phyloP scores from a whole-genome alignment of 2,329 filamentous ascomycete species.

The Fusarium acutatum region DNA sequence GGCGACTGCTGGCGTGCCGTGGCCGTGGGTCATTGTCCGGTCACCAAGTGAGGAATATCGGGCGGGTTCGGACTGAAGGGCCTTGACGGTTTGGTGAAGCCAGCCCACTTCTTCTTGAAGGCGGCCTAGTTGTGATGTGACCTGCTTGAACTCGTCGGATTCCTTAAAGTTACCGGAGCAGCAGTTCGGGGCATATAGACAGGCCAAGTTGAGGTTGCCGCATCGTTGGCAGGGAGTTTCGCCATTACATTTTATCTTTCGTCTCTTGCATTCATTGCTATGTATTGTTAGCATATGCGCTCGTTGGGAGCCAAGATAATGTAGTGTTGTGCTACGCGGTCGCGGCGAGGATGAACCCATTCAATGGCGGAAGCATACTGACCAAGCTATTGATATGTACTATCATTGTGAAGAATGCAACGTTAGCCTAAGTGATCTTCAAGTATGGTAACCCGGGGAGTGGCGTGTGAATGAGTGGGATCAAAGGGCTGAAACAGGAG shows the following conservation, averaged over 20 bases:
- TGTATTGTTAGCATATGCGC: not conserved
- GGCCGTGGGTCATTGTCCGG: conserved; percentile 48
- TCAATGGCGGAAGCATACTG: conserved; percentile 41
- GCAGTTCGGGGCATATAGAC: conserved; percentile 73
- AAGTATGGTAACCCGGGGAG: not conserved
- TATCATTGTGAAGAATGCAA: conserved; percentile 36
- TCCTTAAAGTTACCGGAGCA: conserved; percentile 86
- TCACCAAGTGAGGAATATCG: conserved; percentile 57
- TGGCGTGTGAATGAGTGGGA: not conserved
- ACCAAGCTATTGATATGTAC: conserved; percentile 72
- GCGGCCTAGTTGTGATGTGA: conserved; percentile 76
- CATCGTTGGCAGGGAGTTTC: conserved; percentile 74
- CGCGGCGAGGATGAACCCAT: not conserved
- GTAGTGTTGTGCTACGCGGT: not conserved
- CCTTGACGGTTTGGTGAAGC: conserved; percentile 76
- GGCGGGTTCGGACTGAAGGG: conserved; percentile 66
- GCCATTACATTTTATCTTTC: conserved; percentile 79
- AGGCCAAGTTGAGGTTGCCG: conserved; percentile 72
- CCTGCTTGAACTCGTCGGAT: conserved; percentile 86
- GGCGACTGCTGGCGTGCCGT: conserved; percentile 45
- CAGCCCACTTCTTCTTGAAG: conserved; percentile 87
- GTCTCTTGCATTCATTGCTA: conserved; percentile 78
- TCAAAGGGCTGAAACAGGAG: not conserved
- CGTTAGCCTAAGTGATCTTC: conserved; percentile 27
- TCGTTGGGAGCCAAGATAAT: not conserved